Base-by-base conservation (phyloP, 352 stramenopile species). In the Lagenidium giganteum region DNA sequence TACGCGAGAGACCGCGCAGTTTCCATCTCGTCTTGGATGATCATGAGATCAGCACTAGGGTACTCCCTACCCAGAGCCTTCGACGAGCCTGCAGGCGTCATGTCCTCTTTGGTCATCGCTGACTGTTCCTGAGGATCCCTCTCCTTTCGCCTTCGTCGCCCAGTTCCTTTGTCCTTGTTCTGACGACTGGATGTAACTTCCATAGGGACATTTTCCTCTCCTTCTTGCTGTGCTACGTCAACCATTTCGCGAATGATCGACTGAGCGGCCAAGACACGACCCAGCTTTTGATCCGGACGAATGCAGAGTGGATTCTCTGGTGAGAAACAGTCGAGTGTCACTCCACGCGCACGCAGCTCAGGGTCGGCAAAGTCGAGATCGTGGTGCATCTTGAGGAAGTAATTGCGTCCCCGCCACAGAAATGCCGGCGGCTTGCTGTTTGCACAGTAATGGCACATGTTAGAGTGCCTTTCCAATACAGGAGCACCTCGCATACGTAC, bases 191-290 rank as follows among this genome's bases (percentile, higher is more conserved):
- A n/a, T n/a, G n/a, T n/a, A n/a, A n/a, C n/a, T n/a, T n/a, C n/a
- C n/a, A n/a, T n/a, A 5, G 12, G 7, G 13, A 7, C 22, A 14
- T 42, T 20, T 26, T 31, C 16, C 16, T 9, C 18, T 22, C 22
- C 20, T 48, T 44, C 29, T 18, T 31, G 20, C 32, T n/a, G 20
- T 9, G 50, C 51, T 36, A 75, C 64, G 20, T 68, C 67, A 0
- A 85, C 54, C 78, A 90, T 87, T 51, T 91, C 72, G 18, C 52
- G 55, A 27, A 88, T 81, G 37, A 90, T 86, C 13, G 78, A 72
- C 47, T 84, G 70, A 13, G 78, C 78, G 30, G 78, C 75, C 8
- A 87, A 29, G 1, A 84, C 70, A n/a, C 78, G 70, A 21, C 74
- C 75, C 2, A 91, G 50, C 30, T 79, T 80, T 37, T 91, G 75